Evolutionary conservation across 2,329 filamentous ascomycete genomes (phyloP), one percentile per base, ranked within the genome.

Genomic region (Ophiocordyceps robertsii): DNA sequence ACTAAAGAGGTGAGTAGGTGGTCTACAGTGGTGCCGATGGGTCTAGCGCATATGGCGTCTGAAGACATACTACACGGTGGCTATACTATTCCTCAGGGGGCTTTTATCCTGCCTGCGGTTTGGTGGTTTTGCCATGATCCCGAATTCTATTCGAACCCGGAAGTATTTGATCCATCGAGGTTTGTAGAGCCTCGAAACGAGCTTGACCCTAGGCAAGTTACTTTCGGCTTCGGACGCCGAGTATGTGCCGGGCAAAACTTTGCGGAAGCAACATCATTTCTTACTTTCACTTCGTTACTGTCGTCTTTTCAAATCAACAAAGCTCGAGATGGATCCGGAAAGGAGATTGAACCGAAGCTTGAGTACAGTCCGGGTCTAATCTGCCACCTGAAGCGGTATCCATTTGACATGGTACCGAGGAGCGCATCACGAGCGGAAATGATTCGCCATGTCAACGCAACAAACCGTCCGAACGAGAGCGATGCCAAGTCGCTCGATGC

Each of bases 81-180:
- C 0, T 56, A 50, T 21, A 40, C 37, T 0, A 57, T 62, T 7
- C 59, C 59, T 0, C 52, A 55, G 19, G 53, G 51, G 1, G 43
- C 57, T n/a, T n/a, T n/a, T 1, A 38, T 48, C 9, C 36, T 60
- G 4, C 47, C 46, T 3, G 49, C 51, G 0, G 44, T 53, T 6
- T 60, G 55, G 53, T 55, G 49, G 17, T 48, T 62, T 14, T 72
- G 80, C 21, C 82, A 85, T 57, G 82, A 86, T 51, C 73, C 77
- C 2, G 74, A 79, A 29, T 75, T 74, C 2, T 85, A 87, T 54
- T 66, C 73, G 0, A 41, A 59, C 12, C 61, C 61, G 0, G 44
- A 44, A 3, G 11, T 24, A 3, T 66, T 66, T 17, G 48, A 60
- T 14, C 62, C 61, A 0, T 55, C 56, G 1, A 51, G 62, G 0